Evolutionary conservation across 306 rosid genomes (phyloP).

Genomic region (Glycine tomentella): DNA sequence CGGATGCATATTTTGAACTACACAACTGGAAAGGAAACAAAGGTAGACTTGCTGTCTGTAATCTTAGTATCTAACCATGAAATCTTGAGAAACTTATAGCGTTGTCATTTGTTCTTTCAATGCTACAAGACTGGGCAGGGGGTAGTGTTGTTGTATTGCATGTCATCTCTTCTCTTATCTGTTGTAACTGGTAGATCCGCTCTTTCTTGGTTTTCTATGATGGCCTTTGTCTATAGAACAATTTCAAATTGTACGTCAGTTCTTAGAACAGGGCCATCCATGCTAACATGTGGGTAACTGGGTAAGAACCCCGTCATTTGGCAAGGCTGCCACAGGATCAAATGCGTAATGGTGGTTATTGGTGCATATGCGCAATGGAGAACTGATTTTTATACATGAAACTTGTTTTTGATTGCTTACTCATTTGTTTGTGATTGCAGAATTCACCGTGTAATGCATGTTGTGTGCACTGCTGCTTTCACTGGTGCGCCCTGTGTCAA

Average conservation of each 20-base stretch:
- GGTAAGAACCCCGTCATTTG: no score
- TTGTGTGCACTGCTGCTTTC: conserved; percentile 91
- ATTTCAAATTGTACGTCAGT: neutral
- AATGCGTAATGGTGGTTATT: conserved; percentile 1
- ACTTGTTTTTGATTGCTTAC: conserved; percentile 10
- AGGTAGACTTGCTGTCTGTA: neutral
- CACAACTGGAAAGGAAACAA: neutral
- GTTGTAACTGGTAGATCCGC: conserved; percentile 1
- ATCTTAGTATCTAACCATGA: neutral
- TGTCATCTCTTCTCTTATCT: conserved; percentile 31
- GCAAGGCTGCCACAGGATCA: neutral
- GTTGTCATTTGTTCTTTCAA: neutral
- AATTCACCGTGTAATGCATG: conserved; percentile 91
- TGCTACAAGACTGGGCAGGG: neutral
- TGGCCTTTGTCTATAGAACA: neutral
- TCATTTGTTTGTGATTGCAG: conserved; percentile 53
- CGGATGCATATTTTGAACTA: conserved; percentile 22
- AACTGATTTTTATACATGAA: conserved; percentile 23
- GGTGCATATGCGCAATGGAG: neutral
- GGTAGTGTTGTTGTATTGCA: neutral
- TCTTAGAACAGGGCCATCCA: neutral
- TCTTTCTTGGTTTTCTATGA: neutral
- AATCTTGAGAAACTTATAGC: neutral
- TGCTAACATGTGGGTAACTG: no score
- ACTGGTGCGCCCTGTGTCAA: conserved; percentile 97